These are phyloP conservation scores for Fusarium nanum DNA, from an alignment of 2,329 filamentous ascomycete species.

Conservation along the genomic window DNA sequence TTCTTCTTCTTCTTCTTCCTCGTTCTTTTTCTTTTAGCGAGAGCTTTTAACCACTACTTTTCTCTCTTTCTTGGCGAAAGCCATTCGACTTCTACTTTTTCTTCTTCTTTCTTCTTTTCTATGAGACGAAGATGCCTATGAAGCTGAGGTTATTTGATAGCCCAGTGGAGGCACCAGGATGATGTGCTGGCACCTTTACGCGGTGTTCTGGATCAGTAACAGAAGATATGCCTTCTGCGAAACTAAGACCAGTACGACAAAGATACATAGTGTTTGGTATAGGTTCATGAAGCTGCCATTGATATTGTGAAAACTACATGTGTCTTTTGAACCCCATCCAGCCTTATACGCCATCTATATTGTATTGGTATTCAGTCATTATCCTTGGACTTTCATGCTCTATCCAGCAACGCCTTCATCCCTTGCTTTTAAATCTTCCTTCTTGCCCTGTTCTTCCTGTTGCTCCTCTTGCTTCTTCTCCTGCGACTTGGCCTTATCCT, in stretches of 20 bases:
- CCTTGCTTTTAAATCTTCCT: constrained; percentile 44
- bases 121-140: neutral
- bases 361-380: constrained; percentile 1
- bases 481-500: constrained; percentile 62
- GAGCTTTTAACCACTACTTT: too few relatives aligned
- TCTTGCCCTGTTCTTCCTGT: constrained; percentile 35
- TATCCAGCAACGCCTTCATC: constrained; percentile 46
- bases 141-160: neutral
- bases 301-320: neutral
- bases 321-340: constrained; percentile 2
- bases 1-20: neutral
- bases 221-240: neutral
- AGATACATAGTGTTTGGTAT: neutral
- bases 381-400: neutral
- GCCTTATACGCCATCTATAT: constrained; percentile 33
- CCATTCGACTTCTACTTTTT: neutral
- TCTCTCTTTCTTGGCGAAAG: neutral
- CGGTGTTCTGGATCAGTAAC: constrained; percentile 1
- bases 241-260: neutral
- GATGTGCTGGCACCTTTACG: neutral
- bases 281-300: neutral
- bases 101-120: neutral
- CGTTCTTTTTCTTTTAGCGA: too few relatives aligned
- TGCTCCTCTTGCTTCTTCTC: constrained; percentile 44
- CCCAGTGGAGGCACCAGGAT: neutral